phyloP scores from a whole-genome alignment of 306 rosid genomes.

The Castanea sativa region DNA sequence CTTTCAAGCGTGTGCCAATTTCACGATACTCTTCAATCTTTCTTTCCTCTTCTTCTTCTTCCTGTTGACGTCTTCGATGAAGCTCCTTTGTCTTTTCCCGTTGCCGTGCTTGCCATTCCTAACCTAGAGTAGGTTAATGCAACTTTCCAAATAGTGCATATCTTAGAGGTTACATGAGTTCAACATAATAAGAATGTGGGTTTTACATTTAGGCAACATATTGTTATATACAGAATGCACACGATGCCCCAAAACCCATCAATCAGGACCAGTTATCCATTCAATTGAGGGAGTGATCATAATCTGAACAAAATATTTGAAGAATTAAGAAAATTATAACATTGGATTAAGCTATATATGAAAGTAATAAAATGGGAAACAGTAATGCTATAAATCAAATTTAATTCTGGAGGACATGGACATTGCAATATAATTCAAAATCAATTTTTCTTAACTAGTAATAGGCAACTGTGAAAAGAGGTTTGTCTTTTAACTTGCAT shows the following conservation, averaged over 20 bases:
- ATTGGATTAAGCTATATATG: background rate
- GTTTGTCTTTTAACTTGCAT: background rate
- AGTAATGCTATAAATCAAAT: background rate
- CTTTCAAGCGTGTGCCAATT: conserved; percentile 75
- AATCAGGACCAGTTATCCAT: background rate
- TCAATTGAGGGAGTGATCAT: background rate
- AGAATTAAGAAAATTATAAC: background rate
- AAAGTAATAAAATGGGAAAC: background rate
- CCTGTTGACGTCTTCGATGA: conserved; percentile 48
- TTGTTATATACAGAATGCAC: background rate
- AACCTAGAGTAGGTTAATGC: conserved; percentile 32
- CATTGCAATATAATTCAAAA: background rate
- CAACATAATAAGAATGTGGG: background rate
- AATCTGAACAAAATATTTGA: background rate
- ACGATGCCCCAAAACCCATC: background rate
- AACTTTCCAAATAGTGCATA: conserved; percentile 26
- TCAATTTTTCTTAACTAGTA: background rate
- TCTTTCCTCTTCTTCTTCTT: conserved; percentile 83
- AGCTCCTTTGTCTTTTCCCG: conserved; percentile 71
- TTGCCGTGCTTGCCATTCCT: conserved; percentile 96
- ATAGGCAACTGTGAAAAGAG: background rate
- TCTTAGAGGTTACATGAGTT: background rate
- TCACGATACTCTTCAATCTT: conserved; percentile 81
- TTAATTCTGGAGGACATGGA: background rate
- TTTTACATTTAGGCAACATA: background rate